These are phyloP conservation scores for Cerrena zonata DNA, from an alignment of 1,284 basidiomycete genomes.

Conservation along the genomic window DNA sequence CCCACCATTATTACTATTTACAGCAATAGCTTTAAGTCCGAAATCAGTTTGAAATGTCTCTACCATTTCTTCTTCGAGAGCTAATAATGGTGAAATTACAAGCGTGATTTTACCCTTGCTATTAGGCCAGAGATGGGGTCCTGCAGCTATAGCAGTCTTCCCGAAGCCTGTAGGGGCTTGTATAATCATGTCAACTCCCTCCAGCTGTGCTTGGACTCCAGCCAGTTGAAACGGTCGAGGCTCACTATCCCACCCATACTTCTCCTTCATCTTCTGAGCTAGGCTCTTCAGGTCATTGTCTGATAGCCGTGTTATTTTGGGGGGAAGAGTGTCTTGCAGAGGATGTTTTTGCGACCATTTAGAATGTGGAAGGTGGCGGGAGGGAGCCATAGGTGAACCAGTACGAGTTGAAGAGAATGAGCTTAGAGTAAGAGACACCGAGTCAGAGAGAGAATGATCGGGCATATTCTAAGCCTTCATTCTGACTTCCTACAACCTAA, in stretches of 20 bases:
- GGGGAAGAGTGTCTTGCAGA: no score
- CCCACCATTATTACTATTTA: conserved; percentile 30
- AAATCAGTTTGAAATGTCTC: conserved; percentile 25
- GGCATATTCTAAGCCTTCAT: no score
- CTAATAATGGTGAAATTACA: conserved; percentile 32
- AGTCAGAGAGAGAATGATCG: no score
- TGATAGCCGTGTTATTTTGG: background rate
- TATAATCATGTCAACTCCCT: conserved; percentile 23
- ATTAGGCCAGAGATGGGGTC: conserved; percentile 22
- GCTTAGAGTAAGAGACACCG: no score
- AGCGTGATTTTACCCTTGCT: conserved; percentile 26
- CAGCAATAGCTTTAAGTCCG: conserved; percentile 24
- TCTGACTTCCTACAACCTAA: no score
- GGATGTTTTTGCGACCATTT: no score
- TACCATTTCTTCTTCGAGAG: conserved; percentile 36
- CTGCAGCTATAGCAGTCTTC: conserved; percentile 31
- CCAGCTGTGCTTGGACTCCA: conserved; percentile 21
- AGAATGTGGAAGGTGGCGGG: no score
- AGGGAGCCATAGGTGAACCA: no score
- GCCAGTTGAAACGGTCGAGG: conserved; percentile 8
- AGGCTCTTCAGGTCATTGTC: background rate
- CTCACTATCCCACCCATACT: conserved; percentile 4
- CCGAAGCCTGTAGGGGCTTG: conserved; percentile 33
- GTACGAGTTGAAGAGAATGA: no score
- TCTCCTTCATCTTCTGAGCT: background rate